These are phyloP conservation scores for Cystobasidium sp. DNA, from an alignment of 1,284 basidiomycete genomes.

Conservation along the genomic window DNA sequence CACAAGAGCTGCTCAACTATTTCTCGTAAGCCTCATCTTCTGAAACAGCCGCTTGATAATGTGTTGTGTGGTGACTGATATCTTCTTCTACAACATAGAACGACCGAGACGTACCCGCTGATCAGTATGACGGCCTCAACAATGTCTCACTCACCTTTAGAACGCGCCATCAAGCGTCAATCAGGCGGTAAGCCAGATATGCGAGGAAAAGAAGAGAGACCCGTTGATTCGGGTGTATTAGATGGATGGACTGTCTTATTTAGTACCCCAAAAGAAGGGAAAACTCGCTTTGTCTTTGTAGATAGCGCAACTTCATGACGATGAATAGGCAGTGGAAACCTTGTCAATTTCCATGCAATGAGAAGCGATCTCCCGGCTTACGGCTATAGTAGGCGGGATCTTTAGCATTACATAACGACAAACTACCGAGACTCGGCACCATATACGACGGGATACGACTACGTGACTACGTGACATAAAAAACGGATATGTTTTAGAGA, in stretches of 20 bases:
- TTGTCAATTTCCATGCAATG: background rate
- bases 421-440: too few species aligned
- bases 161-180: background rate
- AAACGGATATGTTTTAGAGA: too few species aligned
- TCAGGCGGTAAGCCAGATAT: background rate
- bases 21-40: background rate
- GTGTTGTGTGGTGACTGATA: too few species aligned
- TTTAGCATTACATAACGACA: too few species aligned
- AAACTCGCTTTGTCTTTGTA: constrained; percentile 1
- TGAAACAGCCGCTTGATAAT: background rate
- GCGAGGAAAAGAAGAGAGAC: constrained; percentile 6
- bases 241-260: constrained; percentile 18
- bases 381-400: too few species aligned
- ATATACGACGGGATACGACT: too few species aligned
- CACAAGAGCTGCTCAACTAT: constrained; percentile 4
- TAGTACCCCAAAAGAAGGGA: background rate
- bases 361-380: background rate
- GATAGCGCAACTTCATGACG: constrained; percentile 8
- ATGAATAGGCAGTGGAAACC: background rate
- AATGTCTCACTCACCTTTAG: constrained; percentile 13
- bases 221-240: background rate
- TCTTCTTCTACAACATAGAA: background rate
- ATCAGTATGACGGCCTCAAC: constrained; percentile 13
- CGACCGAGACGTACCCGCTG: background rate
- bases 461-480: too few species aligned